Evolutionary conservation across 2,329 filamentous ascomycete genomes (phyloP).

Genomic region (Lasiodiplodia theobromae): DNA sequence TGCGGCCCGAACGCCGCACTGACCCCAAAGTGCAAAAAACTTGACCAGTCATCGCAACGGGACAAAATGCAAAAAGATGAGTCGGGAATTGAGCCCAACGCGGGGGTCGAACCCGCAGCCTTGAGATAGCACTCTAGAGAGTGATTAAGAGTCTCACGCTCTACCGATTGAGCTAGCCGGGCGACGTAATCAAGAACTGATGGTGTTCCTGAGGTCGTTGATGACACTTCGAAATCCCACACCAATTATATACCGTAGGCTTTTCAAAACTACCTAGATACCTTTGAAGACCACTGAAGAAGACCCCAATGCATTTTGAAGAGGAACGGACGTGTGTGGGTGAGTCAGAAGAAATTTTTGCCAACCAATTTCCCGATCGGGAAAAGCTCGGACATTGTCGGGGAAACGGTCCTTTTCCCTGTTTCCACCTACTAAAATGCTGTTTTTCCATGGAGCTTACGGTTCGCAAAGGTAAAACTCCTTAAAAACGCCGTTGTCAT

Average conservation of each 20-base stretch:
- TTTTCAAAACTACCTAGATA: accelerated
- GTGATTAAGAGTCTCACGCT: slow-evolving; percentile 33
- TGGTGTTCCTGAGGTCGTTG: neutral
- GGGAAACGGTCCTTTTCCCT: neutral
- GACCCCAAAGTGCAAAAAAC: neutral
- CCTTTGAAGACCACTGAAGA: accelerated
- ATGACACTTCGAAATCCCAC: neutral
- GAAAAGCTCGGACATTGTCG: neutral
- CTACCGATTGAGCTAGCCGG: slow-evolving; percentile 34
- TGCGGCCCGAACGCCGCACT: neutral
- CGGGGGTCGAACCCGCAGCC: slow-evolving; percentile 31
- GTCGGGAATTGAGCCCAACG: slow-evolving; percentile 29
- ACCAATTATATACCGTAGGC: accelerated
- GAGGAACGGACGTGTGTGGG: neutral
- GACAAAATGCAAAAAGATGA: neutral
- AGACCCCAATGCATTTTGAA: neutral
- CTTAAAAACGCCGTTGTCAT: too few species aligned
- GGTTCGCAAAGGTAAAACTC: too few species aligned
- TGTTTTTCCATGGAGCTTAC: too few species aligned
- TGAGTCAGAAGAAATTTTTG: neutral
- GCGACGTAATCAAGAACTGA: neutral
- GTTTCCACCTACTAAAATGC: too few species aligned
- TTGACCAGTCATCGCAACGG: neutral
- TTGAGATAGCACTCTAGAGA: slow-evolving; percentile 26
- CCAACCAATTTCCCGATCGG: neutral